Base-by-base conservation (phyloP, 108 stramenopile species). In the Discostella pseudostelligera region DNA sequence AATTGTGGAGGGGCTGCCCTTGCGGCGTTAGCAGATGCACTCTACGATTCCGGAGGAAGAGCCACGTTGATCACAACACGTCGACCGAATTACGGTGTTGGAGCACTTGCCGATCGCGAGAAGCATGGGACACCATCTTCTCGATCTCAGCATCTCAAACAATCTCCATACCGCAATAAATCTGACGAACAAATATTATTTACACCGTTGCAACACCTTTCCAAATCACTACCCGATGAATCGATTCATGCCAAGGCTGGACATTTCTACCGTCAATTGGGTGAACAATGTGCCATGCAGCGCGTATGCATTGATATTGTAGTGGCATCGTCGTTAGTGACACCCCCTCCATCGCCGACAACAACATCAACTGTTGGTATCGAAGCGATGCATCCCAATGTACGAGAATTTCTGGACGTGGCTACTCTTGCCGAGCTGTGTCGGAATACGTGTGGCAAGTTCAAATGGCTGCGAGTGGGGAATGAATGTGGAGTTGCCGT, bases 1-100 rank as follows among this genome's bases (percentile, higher is more conserved):
- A 78, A 71, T 43, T 83, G 79, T 59, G 88, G 87, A 25, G 93
- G 93, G 47, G 93, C 93, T 3, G 93, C 89, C 10, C n/a, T 91
- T 63, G 77, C 62, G 21, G 85, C 84, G 56, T 68, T 90, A 45
- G 66, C 73, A 1, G 83, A 87, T 78, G 89, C 89, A 26, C 74
- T 90, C 59, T 40, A 64, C 28, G 72, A 80, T 46, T 82, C 85
- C 14, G 93, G 93, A 43, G 93, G 93, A 17, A 82, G 86, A 36
- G 89, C 81, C 14, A 82, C 84, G 8, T 81, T 79, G 59, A 69
- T 90, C 17, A 76, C 84, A 21, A 83, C 81, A 49, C 58, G 83
- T 37, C 81, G 89, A 67, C 89, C 89, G 25, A 90, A 86, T 66
- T 83, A 69, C 65, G 93, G 93, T 0, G 72, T 83, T 12, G 89